Base-by-base conservation (phyloP, 129 eudicot genomes). In the Glebionis coronaria region DNA sequence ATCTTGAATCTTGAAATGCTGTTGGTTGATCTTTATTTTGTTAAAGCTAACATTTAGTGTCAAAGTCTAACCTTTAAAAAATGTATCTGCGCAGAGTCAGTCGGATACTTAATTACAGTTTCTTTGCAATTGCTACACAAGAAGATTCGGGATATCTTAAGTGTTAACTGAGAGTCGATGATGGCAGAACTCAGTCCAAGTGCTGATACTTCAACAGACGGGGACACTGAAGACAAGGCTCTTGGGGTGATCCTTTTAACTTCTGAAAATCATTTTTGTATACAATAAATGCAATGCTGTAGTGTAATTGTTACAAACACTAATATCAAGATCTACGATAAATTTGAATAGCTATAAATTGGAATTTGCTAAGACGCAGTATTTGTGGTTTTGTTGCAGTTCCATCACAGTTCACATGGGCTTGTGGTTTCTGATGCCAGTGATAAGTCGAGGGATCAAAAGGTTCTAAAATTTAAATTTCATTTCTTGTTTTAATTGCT, bases 401-500 rank as follows among this genome's bases (percentile, higher is more conserved):
- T 83, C 62, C 80, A 78, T 44, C 78, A 70, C 74, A 58, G 70
- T 79, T 76, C 80, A 52, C 80, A 68, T 68, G 84, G 74, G 23
- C 70, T 70, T 31, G 90, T 83, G 69, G 89, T 76, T 79, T 90
- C 95, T 63, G 97, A 90, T 84, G 95, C 88, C 15, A 90, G 97
- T 61, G 97, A 90, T 77, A 90, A 83, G 77, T 77, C 90, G 3
- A 86, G 95, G 73, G 97, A 90, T 80, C 97, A 90, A 82, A 90
- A 90, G 95, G 97, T 87, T 66, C 42, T 35, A 35, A 35, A 42
- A 18, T 67, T 77, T 31, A 21, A 51, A 20, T 65, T 71, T 23
- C 54, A 19, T 31, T 46, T 67, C 12, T 49, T 2, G 49, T 56
- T 45, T 56, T 31, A 56, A 29, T 54, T 73, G 59, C 59, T 44